Base-by-base conservation (phyloP, 306 rosid genomes). In the Castanospermum australe region DNA sequence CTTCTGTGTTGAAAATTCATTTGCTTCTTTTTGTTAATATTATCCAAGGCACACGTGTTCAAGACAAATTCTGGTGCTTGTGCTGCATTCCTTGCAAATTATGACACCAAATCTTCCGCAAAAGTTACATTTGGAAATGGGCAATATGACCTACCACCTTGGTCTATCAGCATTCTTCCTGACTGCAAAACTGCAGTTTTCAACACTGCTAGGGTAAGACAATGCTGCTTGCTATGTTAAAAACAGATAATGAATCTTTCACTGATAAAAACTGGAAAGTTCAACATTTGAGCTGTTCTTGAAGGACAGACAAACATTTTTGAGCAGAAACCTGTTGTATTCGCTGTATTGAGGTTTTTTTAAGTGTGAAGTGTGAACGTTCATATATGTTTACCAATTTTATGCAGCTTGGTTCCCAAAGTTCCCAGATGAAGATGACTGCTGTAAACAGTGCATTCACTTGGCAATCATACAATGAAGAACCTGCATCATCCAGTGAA, bases 101-200 rank as follows among this genome's bases (percentile, higher is more conserved):
- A 93, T 18, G 88, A 96, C 42, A 64, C 94, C 38, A 70, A 67
- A 14, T 81, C 81, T 13, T 56, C 91, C 0, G 91, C 82, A 21
- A 89, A 63, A 69, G 87, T 92, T 84, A 85, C 77, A 71, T 96
- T 93, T 73, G 91, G 92, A 77, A 85, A 88, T 60, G 65, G 36
- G 32, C 86, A 79, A 69, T 92, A 93, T 83, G 92, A 93, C 35
- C 80, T 96, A 17, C 98, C 99, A 48, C 90, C 96, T 57, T 93
- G 99, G 98, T 96, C 97, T 63, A 56, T 96, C 77, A 96, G 96
- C 88, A 86, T 96, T 77, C 98, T 96, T 18, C 98, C 98, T 14
- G 97, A 96, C 80, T 93, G 99, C 92, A 93, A 89, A 88, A 87
- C 88, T 64, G 93, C 36, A 50, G 89, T 86, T 82, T 93, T 79